Evolutionary conservation across 23 red algal species (phyloP).

Genomic region (Rhodosorus marinus): DNA sequence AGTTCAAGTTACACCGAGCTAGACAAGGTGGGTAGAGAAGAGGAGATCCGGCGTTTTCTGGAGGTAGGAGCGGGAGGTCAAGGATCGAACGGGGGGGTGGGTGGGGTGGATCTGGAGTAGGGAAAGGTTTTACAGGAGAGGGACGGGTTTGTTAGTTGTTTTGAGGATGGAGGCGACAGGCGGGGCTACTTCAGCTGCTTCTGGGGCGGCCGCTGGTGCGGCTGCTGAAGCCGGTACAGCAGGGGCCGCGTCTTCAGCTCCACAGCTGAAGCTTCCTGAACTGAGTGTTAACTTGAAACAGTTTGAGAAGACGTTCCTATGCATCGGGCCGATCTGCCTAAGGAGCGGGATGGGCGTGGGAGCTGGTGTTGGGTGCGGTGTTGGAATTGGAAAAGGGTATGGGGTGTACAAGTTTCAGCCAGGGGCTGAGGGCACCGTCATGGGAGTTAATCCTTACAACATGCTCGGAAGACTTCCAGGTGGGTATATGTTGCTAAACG

Average conservation of each 20-base stretch:
- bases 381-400: constrained; percentile 62
- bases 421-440: neutral
- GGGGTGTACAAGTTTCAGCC: constrained; percentile 11
- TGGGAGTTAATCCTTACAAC: constrained; percentile 10
- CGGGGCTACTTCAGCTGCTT: no score
- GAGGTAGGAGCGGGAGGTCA: no score
- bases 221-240: neutral
- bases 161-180: no score
- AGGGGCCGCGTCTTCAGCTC: neutral
- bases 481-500: constrained; percentile 67
- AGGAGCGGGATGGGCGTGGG: constrained; percentile 61
- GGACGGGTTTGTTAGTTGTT: no score
- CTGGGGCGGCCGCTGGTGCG: neutral
- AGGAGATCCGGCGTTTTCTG: no score
- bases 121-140: no score
- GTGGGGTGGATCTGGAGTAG: no score
- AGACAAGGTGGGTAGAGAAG: no score
- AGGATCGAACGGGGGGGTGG: no score
- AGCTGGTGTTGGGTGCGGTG: constrained; percentile 74
- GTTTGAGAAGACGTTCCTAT: constrained; percentile 74
- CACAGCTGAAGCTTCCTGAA: neutral
- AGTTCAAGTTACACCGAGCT: no score
- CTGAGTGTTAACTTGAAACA: neutral
- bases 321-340: constrained; percentile 82
- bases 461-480: constrained; percentile 49